A percentile compares a stretch with the other conserved stretches of the same genome.
These are phyloP conservation scores for Pisolithus tinctorius DNA, from an alignment of 768 basidiomycete species.

Conservation along the genomic window DNA sequence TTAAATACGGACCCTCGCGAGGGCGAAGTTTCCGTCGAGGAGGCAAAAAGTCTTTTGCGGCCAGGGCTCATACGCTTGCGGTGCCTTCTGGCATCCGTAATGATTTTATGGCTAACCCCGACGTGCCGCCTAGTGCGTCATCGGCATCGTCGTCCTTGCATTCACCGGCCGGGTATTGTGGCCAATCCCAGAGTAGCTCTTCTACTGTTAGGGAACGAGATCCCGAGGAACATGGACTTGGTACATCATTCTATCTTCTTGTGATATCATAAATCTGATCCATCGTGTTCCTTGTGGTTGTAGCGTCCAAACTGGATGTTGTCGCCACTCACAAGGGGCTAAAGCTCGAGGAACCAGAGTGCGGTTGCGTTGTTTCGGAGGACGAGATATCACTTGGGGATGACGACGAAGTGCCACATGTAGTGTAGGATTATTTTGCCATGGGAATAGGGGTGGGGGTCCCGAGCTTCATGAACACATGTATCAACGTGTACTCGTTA, in stretches of 20 bases:
- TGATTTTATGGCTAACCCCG: too few relatives aligned
- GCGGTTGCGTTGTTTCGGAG: not conserved
- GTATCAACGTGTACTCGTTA: slow-evolving; percentile 12
- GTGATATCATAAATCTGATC: not conserved
- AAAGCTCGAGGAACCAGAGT: not conserved
- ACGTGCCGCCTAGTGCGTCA: too few relatives aligned
- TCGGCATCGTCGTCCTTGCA: not conserved
- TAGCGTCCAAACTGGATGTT: not conserved
- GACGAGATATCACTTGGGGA: not conserved
- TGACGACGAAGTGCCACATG: not conserved
- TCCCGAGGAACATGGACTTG: not conserved
- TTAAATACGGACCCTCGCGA: too few relatives aligned
- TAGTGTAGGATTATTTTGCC: not conserved
- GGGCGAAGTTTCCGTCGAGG: too few relatives aligned
- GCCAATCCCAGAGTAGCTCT: not conserved
- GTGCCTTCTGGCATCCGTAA: too few relatives aligned
- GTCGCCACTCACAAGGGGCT: not conserved
- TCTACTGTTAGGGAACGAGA: not conserved
- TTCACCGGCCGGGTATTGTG: not conserved
- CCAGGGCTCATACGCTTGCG: too few relatives aligned
- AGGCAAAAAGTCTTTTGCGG: too few relatives aligned
- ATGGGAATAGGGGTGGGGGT: not conserved
- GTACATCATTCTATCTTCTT: not conserved
- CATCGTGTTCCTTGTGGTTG: too few relatives aligned
- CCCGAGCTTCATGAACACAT: slow-evolving; percentile 9